A percentile compares a stretch with the other conserved stretches of the same genome.
Conservation (phyloP, 805 yeast genomes). For the Hyphopichia homilentoma region DNA sequence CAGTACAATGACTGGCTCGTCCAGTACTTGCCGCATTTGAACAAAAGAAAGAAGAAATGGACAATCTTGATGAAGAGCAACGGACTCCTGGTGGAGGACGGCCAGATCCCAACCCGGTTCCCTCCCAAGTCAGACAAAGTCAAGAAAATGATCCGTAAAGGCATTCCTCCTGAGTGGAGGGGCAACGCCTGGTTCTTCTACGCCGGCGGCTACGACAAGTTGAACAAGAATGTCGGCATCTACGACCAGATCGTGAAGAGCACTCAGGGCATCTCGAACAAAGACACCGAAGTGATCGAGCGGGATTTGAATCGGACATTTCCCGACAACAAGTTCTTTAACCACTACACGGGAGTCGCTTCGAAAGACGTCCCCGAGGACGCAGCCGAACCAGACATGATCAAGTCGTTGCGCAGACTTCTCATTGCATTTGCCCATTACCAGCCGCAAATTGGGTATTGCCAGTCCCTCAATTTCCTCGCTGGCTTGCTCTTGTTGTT, state of each 20-base stretch:
- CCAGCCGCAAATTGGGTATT: constrained; percentile 89
- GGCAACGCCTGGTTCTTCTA: constrained; percentile 97
- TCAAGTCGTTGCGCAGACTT: constrained; percentile 73
- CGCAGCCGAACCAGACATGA: constrained; percentile 56
- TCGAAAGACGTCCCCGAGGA: constrained; percentile 1
- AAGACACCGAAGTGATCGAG: constrained; percentile 89
- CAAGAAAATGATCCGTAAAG: constrained; percentile 80
- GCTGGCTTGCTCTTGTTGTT: constrained; percentile 84
- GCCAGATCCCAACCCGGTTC: constrained; percentile 51
- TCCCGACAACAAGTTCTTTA: constrained; percentile 87
- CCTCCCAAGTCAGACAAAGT: constrained; percentile 78
- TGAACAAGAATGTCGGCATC: constrained; percentile 67
- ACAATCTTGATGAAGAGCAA: constrained; percentile 55
- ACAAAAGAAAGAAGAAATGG: constrained; percentile 78
- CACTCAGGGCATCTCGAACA: constrained; percentile 51
- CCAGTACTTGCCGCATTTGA: constrained; percentile 59
- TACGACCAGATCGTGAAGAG: constrained; percentile 66
- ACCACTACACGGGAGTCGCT: constrained; percentile 22
- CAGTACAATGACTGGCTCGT: constrained; percentile 76
- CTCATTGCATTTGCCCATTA: constrained; percentile 78
- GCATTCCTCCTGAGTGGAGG: constrained; percentile 96
- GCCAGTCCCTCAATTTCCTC: constrained; percentile 90
- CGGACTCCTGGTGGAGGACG: constrained; percentile 45
- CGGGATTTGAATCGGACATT: constrained; percentile 91
- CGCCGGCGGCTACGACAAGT: constrained; percentile 76